Base-by-base conservation (phyloP, 441 rosid species). In the Syzygium malaccense region DNA sequence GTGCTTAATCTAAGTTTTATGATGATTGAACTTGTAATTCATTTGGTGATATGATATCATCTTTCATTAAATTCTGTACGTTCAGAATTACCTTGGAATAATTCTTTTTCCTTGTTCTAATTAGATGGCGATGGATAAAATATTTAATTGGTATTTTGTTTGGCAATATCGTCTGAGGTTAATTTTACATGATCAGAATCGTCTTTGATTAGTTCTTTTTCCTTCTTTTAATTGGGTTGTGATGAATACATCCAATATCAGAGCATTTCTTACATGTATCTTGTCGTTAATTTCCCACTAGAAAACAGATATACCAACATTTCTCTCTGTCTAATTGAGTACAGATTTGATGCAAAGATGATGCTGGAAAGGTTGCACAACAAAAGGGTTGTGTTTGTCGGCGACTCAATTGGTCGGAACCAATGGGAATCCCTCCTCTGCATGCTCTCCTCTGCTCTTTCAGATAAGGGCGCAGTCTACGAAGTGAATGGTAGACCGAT, bases 401-500 rank as follows among this genome's bases (percentile, higher is more conserved):
- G 99, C 7, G 99, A 97, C 71, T 98, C 99, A 26, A 93, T 98
- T 56, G 99, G 98, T 86, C 93, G 99, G 91, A 98, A 97, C 92
- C 99, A 97, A 49, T 97, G 98, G 99, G 99, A 97, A 91, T 98
- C 99, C 86, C 95, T 96, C 79, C 94, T 98, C 55, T 97, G 99
- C 92, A 91, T 98, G 96, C 95, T 97, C 8, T 91, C 98, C 84
- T 91, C 99, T 68, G 94, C 92, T 71, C 90, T 96, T 88, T 89
- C 95, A 26, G 93, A 94, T 92, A 93, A 93, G 87, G 91, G 93
- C 45, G 94, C 95, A 68, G 93, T 98, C 64, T 95, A 96, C 3
- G 99, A 98, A 90, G 93, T 93, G 37, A 93, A 96, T 45, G 98
- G 98, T 89, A 95, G 85, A 85, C 97, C 99, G 30, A 97, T 98